Percentiles rank a stretch among this genome's conserved stretches.
Evolutionary conservation across 148 eudicot species (phyloP).

Genomic region (Rhododendron williamsianum): DNA sequence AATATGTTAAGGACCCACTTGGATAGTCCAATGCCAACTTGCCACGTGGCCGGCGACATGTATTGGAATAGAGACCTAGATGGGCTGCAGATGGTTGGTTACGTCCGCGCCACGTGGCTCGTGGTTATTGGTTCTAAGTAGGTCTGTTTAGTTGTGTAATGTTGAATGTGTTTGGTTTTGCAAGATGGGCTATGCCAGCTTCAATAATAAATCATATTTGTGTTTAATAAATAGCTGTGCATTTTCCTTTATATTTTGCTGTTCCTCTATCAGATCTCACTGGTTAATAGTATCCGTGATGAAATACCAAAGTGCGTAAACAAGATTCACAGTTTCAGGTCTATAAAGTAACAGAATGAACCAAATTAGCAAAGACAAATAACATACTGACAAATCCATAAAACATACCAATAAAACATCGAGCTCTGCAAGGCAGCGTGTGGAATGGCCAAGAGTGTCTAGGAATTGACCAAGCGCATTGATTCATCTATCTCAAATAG

Average conservation of each 20-base stretch:
- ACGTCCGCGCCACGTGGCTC: not conserved
- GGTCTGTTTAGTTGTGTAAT: not conserved
- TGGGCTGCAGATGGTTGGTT: no score
- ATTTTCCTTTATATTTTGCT: not conserved
- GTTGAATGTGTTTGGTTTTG: not conserved
- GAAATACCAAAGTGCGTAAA: not conserved
- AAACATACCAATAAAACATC: not conserved
- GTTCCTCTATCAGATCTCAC: not conserved
- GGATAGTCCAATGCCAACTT: conserved; percentile 4
- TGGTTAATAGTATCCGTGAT: not conserved
- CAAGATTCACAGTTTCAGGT: not conserved
- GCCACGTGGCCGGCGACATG: not conserved
- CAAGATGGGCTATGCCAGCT: conserved; percentile 1
- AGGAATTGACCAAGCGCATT: not conserved
- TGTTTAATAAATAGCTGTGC: not conserved
- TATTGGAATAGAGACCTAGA: not conserved
- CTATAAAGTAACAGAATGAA: not conserved
- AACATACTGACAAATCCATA: not conserved
- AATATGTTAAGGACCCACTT: conserved; percentile 9
- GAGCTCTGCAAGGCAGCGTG: not conserved
- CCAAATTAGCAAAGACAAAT: not conserved
- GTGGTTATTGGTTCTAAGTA: conserved; percentile 13
- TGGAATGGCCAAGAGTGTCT: not conserved
- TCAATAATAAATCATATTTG: conserved; percentile 6
- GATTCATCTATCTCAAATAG: not conserved